Conservation (phyloP, 129 eudicot genomes). For the Helichrysum umbraculigerum region DNA sequence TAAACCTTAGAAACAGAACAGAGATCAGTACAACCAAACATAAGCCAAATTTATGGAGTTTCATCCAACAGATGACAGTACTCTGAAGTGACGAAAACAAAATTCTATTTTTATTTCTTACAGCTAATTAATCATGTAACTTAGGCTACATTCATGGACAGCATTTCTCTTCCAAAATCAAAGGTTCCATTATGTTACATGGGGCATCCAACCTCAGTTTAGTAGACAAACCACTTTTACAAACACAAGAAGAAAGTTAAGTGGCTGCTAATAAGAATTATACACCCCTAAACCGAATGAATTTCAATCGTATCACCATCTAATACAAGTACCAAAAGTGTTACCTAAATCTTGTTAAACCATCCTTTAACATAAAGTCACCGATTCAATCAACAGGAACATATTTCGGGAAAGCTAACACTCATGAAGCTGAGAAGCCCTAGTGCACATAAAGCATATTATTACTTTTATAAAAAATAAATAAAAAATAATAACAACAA, state of each 20-base stretch:
- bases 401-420: neutral
- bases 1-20: neutral
- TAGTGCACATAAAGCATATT: neutral
- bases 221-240: neutral
- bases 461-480: too few species aligned
- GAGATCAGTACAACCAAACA: neutral
- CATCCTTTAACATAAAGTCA: neutral
- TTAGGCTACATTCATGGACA: neutral
- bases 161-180: neutral
- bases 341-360: neutral
- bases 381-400: neutral
- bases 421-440: neutral
- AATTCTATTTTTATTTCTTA: neutral
- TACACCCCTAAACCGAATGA: neutral
- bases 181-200: neutral
- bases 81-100: neutral
- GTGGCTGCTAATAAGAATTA: neutral
- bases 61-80: neutral
- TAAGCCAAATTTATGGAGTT: neutral
- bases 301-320: neutral
- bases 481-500: too few species aligned
- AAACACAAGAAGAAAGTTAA: neutral
- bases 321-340: neutral
- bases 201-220: neutral
- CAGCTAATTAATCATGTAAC: neutral